phyloP scores from a whole-genome alignment of 1,284 basidiomycete species.

The Dichomitus squalens region DNA sequence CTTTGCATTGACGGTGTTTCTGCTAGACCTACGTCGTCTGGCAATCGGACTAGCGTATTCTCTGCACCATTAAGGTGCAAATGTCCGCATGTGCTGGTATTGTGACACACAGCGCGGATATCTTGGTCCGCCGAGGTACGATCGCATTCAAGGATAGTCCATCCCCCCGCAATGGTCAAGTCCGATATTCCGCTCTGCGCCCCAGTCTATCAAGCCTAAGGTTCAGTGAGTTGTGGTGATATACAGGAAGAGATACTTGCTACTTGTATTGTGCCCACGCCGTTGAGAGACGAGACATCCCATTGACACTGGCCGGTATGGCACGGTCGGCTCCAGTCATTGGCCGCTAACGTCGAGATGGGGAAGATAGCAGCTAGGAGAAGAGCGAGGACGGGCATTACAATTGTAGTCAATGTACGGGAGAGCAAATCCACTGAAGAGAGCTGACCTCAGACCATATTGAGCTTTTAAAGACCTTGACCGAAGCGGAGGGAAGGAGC shows the following conservation, averaged over 20 bases:
- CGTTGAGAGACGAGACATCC: conserved; percentile 4
- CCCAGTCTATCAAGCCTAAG: conserved; percentile 28
- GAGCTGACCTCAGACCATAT: too few relatives aligned
- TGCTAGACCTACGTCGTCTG: conserved; percentile 20
- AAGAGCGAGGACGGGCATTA: neutral
- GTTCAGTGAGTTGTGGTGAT: conserved; percentile 35
- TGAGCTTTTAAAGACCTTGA: neutral
- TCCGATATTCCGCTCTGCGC: conserved; percentile 46
- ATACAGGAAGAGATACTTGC: conserved; percentile 1
- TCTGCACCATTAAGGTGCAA: conserved; percentile 46
- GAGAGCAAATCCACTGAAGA: neutral
- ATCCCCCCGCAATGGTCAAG: conserved; percentile 52
- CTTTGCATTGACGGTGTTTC: neutral
- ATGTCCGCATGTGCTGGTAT: conserved; percentile 42
- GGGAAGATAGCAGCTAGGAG: neutral
- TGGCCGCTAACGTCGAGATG: conserved; percentile 1
- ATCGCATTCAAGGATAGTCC: conserved; percentile 50
- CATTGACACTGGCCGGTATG: conserved; percentile 15
- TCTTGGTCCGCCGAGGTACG: conserved; percentile 40
- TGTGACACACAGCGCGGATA: conserved; percentile 48
- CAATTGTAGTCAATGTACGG: too few relatives aligned
- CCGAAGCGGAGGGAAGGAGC: neutral
- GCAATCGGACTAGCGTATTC: conserved; percentile 51
- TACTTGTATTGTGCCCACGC: conserved; percentile 4
- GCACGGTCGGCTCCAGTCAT: conserved; percentile 13